Percentiles rank a stretch among this genome's conserved stretches.
phyloP scores from a whole-genome alignment of 305 asterid species.

The Plantago coronopus region DNA sequence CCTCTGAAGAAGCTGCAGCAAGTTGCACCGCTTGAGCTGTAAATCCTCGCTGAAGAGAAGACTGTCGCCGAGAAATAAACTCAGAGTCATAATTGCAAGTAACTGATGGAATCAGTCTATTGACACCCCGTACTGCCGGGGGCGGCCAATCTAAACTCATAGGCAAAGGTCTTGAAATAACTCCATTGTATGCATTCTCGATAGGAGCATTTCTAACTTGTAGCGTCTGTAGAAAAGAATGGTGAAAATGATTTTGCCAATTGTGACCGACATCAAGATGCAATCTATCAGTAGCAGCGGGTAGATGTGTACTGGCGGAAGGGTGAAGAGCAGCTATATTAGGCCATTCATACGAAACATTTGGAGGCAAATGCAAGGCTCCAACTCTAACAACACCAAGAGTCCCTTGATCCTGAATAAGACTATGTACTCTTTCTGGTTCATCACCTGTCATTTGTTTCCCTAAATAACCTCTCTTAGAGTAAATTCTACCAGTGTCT shows the following conservation, averaged over 20 bases:
- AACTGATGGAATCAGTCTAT: constrained; percentile 61
- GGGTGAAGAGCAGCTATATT: constrained; percentile 63
- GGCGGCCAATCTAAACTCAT: constrained; percentile 97
- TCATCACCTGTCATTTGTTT: constrained; percentile 43
- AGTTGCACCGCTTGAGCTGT: constrained; percentile 50
- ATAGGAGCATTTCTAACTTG: constrained; percentile 68
- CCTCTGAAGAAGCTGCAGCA: constrained; percentile 65
- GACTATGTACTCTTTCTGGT: constrained; percentile 36
- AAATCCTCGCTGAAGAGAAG: constrained; percentile 65
- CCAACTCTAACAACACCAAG: constrained; percentile 58
- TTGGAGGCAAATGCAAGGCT: constrained; percentile 55
- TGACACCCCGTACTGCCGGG: constrained; percentile 68
- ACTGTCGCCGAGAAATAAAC: constrained; percentile 73
- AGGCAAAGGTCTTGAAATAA: constrained; percentile 62
- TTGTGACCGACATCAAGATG: constrained; percentile 95
- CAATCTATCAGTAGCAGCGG: constrained; percentile 92
- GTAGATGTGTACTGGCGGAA: constrained; percentile 55
- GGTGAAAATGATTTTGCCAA: constrained; percentile 83
- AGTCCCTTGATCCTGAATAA: constrained; percentile 47
- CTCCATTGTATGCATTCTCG: constrained; percentile 65
- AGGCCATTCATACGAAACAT: constrained; percentile 95
- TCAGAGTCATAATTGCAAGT: constrained; percentile 84
- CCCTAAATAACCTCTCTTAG: constrained; percentile 33
- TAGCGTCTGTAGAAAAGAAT: constrained; percentile 63
- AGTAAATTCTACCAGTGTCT: constrained; percentile 21